These are phyloP conservation scores for Fusarium scirpi DNA, from an alignment of 2,329 filamentous ascomycete genomes.

Conservation along the genomic window DNA sequence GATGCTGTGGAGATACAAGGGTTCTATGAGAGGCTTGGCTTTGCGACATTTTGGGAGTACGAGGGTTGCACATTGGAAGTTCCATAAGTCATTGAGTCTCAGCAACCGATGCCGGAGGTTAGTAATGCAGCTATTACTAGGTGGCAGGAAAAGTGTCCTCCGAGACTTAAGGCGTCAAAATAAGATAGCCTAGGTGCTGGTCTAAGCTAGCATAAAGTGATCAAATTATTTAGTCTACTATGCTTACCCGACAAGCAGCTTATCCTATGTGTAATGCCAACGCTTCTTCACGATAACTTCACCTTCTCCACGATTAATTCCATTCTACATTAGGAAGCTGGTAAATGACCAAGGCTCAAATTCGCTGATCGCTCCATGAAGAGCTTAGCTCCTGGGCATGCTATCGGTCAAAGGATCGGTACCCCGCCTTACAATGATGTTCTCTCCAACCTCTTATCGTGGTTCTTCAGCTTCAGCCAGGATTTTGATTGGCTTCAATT, in stretches of 20 bases:
- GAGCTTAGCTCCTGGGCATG: not conserved
- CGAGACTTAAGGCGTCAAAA: not conserved
- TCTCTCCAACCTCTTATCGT: not conserved
- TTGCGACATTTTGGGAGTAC: constrained; percentile 35
- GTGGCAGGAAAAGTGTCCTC: not conserved
- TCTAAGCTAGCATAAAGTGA: not conserved
- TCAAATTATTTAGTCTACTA: not conserved
- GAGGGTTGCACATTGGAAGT: constrained; percentile 14
- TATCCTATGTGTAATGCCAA: not conserved
- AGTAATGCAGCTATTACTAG: not conserved
- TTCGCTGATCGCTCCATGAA: constrained; percentile 31
- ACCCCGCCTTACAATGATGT: constrained; percentile 21
- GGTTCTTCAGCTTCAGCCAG: not conserved
- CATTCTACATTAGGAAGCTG: constrained; percentile 28
- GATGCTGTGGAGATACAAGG: constrained; percentile 39
- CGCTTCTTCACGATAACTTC: not conserved
- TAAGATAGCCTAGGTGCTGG: not conserved
- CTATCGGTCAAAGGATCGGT: not conserved
- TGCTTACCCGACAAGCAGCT: not conserved
- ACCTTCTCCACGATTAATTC: not conserved
- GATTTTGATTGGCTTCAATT: not conserved
- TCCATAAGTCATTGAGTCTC: not conserved
- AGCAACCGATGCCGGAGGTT: not conserved
- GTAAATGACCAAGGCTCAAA: constrained; percentile 1
- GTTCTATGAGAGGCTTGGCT: constrained; percentile 42